These are phyloP conservation scores for Marasmius tenuissimus DNA, from an alignment of 1,284 basidiomycete species.

Conservation along the genomic window DNA sequence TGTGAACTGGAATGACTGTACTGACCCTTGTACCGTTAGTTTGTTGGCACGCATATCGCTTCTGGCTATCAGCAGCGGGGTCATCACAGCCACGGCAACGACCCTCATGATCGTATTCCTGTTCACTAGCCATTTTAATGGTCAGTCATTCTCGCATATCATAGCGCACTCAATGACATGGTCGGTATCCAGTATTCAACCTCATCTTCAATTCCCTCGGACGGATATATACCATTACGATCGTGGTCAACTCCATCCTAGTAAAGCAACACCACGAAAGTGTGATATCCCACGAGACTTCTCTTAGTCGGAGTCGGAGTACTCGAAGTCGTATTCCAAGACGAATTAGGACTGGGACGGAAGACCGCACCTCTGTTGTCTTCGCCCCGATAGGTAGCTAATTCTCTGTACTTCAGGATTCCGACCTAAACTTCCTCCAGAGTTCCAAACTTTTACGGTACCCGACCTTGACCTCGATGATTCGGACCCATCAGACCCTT, in stretches of 20 bases:
- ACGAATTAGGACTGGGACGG: background rate
- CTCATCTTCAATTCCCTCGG: constrained; percentile 8
- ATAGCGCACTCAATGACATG: background rate
- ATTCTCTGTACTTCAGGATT: background rate
- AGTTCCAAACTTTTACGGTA: background rate
- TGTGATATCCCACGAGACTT: background rate
- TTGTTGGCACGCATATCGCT: constrained; percentile 8
- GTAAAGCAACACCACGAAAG: background rate
- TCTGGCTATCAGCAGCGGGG: constrained; percentile 4
- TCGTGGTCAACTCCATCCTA: constrained; percentile 8
- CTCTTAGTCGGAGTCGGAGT: background rate
- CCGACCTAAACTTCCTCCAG: background rate
- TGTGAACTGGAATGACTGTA: no score
- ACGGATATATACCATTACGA: constrained; percentile 10
- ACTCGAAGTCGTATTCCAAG: background rate
- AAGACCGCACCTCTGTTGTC: background rate
- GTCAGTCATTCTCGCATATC: background rate
- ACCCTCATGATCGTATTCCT: constrained; percentile 7
- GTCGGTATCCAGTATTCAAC: background rate
- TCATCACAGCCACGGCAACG: constrained; percentile 3
- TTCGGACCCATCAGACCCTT: no score
- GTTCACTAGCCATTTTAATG: constrained; percentile 3
- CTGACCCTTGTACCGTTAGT: background rate
- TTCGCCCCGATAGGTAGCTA: background rate
- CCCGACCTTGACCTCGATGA: background rate